Evolutionary conservation across 1,284 basidiomycete genomes (phyloP), one percentile per base, ranked within the genome.

Genomic region (Lentinula novae-zelandiae): DNA sequence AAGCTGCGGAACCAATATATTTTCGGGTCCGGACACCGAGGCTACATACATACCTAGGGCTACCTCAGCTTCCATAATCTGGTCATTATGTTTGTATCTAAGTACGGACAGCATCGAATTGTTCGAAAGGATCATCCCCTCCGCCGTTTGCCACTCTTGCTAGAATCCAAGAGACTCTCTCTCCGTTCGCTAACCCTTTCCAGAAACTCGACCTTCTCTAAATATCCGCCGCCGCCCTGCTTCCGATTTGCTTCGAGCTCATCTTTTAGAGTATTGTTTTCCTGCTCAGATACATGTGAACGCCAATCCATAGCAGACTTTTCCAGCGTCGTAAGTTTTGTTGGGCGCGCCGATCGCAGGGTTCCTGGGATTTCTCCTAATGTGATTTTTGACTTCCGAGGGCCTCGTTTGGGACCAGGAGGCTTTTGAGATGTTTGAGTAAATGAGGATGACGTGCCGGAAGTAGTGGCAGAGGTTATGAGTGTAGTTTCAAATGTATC

Each of bases 291-390:
- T n/a, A 90, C 72, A 68, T 93, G 88, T 0, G 83, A 72, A 39
- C 79, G 78, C 92, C 92, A 94, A 69, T 93, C 92, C 81, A 93
- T 84, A 10, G 87, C 84, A 0, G 89, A 92, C 70, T 92, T 93
- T 65, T 92, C 89, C 7, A 93, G 76, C 22, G 90, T 93, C 10
- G 87, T 86, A 5, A 94, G 77, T 72, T 90, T 92, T 71, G 87
- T 90, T 0, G 84, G 77, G 2, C 44, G 31, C 7, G 27, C 27
- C 27, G 49, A 34, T 22, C 72, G 38, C 66, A 67, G 55, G 15
- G 75, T 62, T 10, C 74, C 73, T 2, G 84, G 83, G 49, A 86
- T 68, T 34, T 81, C 70, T 4, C 81, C 73, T 12, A 89, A 73
- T 5, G 76, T 68, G 3, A 79, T 78, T 69, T 85, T 89, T 1